These are phyloP conservation scores for Ustilago trichophora DNA, from an alignment of 1,284 basidiomycete genomes.

Conservation along the genomic window DNA sequence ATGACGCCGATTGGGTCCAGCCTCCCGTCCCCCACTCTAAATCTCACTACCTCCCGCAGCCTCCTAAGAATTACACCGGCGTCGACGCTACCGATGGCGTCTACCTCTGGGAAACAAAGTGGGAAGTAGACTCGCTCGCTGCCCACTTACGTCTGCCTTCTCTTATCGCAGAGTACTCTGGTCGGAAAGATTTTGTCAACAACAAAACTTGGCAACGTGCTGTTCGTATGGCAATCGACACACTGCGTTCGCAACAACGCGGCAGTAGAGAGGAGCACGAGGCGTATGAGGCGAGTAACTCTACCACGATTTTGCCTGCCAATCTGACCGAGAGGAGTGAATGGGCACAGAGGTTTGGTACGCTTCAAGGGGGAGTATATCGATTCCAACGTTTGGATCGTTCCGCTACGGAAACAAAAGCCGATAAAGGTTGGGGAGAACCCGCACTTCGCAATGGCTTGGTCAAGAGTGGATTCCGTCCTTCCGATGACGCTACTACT, in stretches of 20 bases:
- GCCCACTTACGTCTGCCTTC: conserved; percentile 32
- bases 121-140: conserved; percentile 53
- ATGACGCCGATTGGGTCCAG: conserved; percentile 42
- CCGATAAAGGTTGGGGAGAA: conserved; percentile 55
- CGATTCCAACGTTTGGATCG: conserved; percentile 45
- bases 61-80: conserved; percentile 40
- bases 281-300: conserved; percentile 22
- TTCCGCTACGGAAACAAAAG: conserved; percentile 48
- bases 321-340: conserved; percentile 26
- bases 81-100: conserved; percentile 58
- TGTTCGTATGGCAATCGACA: conserved; percentile 42
- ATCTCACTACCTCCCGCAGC: conserved; percentile 28
- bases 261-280: conserved; percentile 31
- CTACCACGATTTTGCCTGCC: conserved; percentile 17
- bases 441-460: conserved; percentile 33
- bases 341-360: conserved; percentile 39
- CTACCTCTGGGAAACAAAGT: conserved; percentile 60
- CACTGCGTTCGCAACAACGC: conserved; percentile 46
- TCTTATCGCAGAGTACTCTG: conserved; percentile 27
- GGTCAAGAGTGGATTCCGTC: conserved; percentile 55
- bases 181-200: conserved; percentile 37
- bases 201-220: conserved; percentile 39
- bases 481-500: conserved; percentile 53
- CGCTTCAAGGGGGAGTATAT: conserved; percentile 47
- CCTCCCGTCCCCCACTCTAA: conserved; percentile 32